A percentile compares a stretch with the other conserved stretches of the same genome.
Evolutionary conservation across 2,329 filamentous ascomycete species (phyloP).

Genomic region (Blumeriella jaapii): DNA sequence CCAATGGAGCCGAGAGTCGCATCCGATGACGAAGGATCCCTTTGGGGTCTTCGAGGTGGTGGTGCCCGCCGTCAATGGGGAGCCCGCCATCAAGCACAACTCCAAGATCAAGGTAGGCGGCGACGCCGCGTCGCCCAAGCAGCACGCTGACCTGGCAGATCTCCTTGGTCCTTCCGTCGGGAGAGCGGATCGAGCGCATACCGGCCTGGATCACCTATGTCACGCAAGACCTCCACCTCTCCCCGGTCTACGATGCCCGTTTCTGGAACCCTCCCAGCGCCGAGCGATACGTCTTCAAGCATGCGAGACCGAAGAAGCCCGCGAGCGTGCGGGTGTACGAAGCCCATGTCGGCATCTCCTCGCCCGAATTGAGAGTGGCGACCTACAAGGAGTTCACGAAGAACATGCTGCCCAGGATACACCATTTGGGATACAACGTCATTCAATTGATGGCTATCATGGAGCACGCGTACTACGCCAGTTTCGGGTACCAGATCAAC

Average conservation of each 20-base stretch:
- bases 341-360: constrained; percentile 96
- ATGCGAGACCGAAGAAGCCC: constrained; percentile 72
- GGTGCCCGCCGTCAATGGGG: constrained; percentile 60
- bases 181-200: constrained; percentile 74
- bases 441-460: constrained; percentile 99
- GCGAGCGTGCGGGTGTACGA: constrained; percentile 87
- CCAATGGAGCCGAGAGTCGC: constrained; percentile 71
- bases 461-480: constrained; percentile 99
- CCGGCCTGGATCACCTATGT: constrained; percentile 97
- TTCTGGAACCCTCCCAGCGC: constrained; percentile 88
- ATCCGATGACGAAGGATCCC: constrained; percentile 75
- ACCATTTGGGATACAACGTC: constrained; percentile 84
- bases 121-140: background rate
- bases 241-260: constrained; percentile 83
- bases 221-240: constrained; percentile 82
- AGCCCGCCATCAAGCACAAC: constrained; percentile 76
- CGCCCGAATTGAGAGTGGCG: constrained; percentile 74
- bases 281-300: constrained; percentile 75
- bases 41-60: constrained; percentile 83
- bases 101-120: constrained; percentile 79
- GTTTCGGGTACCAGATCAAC: constrained; percentile 97
- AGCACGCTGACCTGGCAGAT: constrained; percentile 43
- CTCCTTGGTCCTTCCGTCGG: constrained; percentile 66
- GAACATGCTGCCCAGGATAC: constrained; percentile 85
- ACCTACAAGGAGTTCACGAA: constrained; percentile 97